Evolutionary conservation across 1,284 basidiomycete species (phyloP).

Genomic region (Apiotrichum akiyoshidainum): DNA sequence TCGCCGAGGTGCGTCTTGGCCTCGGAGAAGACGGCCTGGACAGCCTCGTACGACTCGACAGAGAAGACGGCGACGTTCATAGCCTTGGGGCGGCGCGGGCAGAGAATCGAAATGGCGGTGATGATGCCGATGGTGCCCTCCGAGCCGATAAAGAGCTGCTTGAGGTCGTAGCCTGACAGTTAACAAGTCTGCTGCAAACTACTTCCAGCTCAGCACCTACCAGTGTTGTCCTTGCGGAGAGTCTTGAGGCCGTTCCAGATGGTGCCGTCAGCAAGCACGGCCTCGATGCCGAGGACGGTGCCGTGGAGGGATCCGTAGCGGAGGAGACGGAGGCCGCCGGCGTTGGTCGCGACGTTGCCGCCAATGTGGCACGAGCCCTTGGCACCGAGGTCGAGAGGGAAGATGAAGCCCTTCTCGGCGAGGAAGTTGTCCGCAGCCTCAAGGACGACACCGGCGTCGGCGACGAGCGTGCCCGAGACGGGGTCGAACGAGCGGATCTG

Average conservation of each 20-base stretch:
- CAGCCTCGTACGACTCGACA: constrained; percentile 56
- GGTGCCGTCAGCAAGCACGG: constrained; percentile 95
- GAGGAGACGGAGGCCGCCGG: constrained; percentile 87
- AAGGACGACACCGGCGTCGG: constrained; percentile 90
- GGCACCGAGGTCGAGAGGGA: constrained; percentile 95
- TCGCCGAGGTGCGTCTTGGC: constrained; percentile 75
- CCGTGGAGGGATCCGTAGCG: constrained; percentile 96
- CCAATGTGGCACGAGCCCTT: constrained; percentile 99
- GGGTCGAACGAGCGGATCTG: constrained; percentile 88
- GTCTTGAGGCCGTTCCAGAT: constrained; percentile 75
- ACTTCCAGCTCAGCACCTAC: constrained; percentile 54
- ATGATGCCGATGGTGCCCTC: constrained; percentile 96
- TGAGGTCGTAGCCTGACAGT: constrained; percentile 84
- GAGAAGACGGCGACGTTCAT: constrained; percentile 58
- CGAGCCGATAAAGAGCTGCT: constrained; percentile 96
- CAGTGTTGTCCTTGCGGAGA: constrained; percentile 96
- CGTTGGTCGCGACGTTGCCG: constrained; percentile 96
- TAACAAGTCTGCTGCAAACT: constrained; percentile 1
- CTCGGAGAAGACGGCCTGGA: constrained; percentile 58
- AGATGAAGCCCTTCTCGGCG: constrained; percentile 84
- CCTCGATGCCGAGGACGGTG: constrained; percentile 92
- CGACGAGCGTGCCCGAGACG: constrained; percentile 66
- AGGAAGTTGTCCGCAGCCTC: constrained; percentile 84
- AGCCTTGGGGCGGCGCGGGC: constrained; percentile 78
- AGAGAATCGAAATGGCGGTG: constrained; percentile 91